A percentile compares a stretch with the other conserved stretches of the same genome.
These are phyloP conservation scores for Hanseniaspora clermontiae DNA, from an alignment of 805 yeast species.

Conservation along the genomic window DNA sequence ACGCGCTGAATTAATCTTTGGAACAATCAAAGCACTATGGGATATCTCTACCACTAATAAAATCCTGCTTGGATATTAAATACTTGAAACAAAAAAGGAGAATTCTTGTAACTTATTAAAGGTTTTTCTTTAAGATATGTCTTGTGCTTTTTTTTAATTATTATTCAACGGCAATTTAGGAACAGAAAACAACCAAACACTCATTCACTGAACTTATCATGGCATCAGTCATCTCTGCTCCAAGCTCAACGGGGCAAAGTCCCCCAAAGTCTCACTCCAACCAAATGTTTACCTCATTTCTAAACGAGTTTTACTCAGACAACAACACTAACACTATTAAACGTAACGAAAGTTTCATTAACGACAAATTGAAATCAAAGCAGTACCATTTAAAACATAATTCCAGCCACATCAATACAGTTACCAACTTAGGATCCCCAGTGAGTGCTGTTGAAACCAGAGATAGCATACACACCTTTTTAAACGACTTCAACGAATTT, in stretches of 20 bases:
- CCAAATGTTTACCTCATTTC: neutral
- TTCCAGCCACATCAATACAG: conserved; percentile 9
- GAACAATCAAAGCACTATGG: no score
- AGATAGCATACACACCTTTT: conserved; percentile 2
- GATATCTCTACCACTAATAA: no score
- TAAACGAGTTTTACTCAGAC: neutral
- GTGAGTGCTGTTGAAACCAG: neutral
- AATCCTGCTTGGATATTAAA: no score
- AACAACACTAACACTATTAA: neutral
- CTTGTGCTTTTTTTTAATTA: no score
- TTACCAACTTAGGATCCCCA: conserved; percentile 3
- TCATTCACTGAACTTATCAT: neutral
- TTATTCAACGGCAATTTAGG: no score
- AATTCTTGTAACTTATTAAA: no score
- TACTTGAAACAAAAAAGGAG: no score
- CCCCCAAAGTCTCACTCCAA: neutral
- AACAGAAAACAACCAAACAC: no score
- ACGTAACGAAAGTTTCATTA: neutral
- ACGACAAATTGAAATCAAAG: neutral
- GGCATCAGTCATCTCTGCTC: neutral
- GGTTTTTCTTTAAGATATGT: no score
- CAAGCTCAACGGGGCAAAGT: neutral
- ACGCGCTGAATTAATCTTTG: neutral
- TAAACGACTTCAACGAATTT: conserved; percentile 15
- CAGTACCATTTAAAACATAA: conserved; percentile 10